A percentile compares a stretch with the other conserved stretches of the same genome.
Conservation (phyloP, 1,284 basidiomycete genomes). For the Puccinia novopanici region DNA sequence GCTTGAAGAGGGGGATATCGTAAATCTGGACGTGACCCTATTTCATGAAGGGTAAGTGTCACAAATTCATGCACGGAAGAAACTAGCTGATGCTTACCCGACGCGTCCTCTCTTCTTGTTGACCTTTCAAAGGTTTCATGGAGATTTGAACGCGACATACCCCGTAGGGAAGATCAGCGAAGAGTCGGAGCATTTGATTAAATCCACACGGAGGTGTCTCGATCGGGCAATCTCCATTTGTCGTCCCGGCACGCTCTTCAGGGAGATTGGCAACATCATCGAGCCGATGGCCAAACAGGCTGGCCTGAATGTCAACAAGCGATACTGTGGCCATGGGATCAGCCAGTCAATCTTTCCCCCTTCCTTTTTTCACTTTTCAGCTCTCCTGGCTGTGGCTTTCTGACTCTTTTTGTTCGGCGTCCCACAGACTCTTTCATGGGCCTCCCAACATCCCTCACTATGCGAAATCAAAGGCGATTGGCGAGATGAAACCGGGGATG, state of each 20-base stretch:
- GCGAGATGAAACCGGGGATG: constrained; percentile 58
- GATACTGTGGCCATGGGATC: constrained; percentile 88
- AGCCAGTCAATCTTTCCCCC: constrained; percentile 63
- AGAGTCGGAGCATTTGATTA: constrained; percentile 77
- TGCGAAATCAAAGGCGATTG: constrained; percentile 61
- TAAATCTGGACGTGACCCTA: constrained; percentile 76
- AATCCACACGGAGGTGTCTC: constrained; percentile 74
- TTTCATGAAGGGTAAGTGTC: constrained; percentile 58
- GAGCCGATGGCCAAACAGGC: constrained; percentile 78
- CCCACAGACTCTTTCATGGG: constrained; percentile 62
- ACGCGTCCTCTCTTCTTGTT: neutral
- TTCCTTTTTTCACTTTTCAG: constrained; percentile 70
- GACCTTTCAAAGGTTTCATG: constrained; percentile 68
- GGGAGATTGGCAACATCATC: constrained; percentile 66
- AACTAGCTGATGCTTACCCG: too few relatives aligned
- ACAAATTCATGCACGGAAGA: too few relatives aligned
- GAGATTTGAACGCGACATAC: constrained; percentile 81
- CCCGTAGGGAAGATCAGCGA: constrained; percentile 83
- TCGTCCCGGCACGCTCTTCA: constrained; percentile 55
- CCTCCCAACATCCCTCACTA: constrained; percentile 62
- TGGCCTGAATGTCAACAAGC: constrained; percentile 79
- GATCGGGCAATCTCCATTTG: constrained; percentile 72
- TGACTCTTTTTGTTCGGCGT: constrained; percentile 61
- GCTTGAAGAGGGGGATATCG: constrained; percentile 83
- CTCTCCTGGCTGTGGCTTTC: neutral